Percentiles rank a stretch among this genome's conserved stretches.
Conservation (phyloP, 2,329 filamentous ascomycete species). For the Akanthomyces lecanii region DNA sequence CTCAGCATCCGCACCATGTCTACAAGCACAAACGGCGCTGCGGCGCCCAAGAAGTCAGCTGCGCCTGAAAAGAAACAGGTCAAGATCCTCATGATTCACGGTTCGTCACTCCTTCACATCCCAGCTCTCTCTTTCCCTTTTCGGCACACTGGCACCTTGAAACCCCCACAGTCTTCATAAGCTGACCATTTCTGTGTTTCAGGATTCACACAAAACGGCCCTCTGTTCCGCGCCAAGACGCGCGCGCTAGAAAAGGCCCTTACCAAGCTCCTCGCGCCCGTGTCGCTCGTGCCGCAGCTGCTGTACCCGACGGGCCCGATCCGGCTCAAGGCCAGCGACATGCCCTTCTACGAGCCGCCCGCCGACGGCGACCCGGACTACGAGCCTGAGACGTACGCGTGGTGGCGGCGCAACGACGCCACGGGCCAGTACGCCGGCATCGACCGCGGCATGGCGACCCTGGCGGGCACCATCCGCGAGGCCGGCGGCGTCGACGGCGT, state of each 20-base stretch:
- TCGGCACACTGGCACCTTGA: too few species aligned
- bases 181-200: not conserved
- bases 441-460: constrained; percentile 58
- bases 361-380: constrained; percentile 43
- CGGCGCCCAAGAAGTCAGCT: not conserved
- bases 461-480: constrained; percentile 59
- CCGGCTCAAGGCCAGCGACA: constrained; percentile 58
- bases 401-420: constrained; percentile 71
- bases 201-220: constrained; percentile 88
- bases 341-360: constrained; percentile 60
- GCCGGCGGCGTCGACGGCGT: constrained; percentile 72
- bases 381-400: constrained; percentile 68
- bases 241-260: constrained; percentile 81
- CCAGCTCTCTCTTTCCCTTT: not conserved
- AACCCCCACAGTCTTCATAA: not conserved
- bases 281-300: constrained; percentile 50
- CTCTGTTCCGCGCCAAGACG: constrained; percentile 82
- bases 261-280: constrained; percentile 63
- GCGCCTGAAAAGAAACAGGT: constrained; percentile 42
- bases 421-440: constrained; percentile 62
- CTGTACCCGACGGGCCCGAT: constrained; percentile 67
- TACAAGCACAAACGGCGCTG: not conserved
- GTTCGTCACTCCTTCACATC: constrained; percentile 32
- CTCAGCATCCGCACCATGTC: constrained; percentile 15
- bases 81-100: constrained; percentile 76